Base-by-base conservation (phyloP, 2,329 filamentous ascomycete genomes). In the Zarea fungicola region DNA sequence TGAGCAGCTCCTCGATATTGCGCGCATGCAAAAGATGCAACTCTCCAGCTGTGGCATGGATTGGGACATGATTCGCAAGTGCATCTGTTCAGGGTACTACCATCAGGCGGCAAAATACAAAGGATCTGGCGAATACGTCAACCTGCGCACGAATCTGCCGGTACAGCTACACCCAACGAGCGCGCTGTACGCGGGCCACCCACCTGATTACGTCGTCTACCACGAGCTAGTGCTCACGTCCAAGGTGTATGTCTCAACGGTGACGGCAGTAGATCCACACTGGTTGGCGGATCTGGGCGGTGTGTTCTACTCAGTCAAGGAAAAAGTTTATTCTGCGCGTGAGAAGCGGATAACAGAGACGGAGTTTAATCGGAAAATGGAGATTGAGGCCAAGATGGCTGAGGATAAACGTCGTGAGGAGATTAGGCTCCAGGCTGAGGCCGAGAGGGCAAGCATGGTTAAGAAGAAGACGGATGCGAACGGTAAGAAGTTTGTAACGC, bases 171-270 rank as follows among this genome's bases (percentile, higher is more conserved):
- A 99, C 64, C 93, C 93, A 1, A 99, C 93, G 0, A 91, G 85
- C 55, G 89, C 93, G 2, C 78, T 99, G 1, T 97, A 96, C 63
- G 93, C 93, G 1, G 93, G 93, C 4, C 95, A 96, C 66, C 80
- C 96, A 21, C 93, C 95, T 1, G 93, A 99, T 64, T 97, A 97
- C 62, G 89, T 99, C 45, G 84, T 99, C 35, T 99, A 99, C 68
- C 93, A 99, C 73, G 93, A 99, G 68, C 80, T 99, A 51, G 96
- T 99, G 59, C 81, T 99, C 52, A 99, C 93, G 0, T 89, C 85
- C 50, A 96, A 96, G 64, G 93, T 97, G 65, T 99, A 97, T 72
- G 96, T 99, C 83, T 95, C 89, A 3, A 96, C 89, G 5, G 93
- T 99, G 9, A 99, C 93, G 5, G 83, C 89, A 1, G 93, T 99